Evolutionary conservation across 129 eudicot genomes (phyloP).

Genomic region (Rutidosis leptorrhynchoides): DNA sequence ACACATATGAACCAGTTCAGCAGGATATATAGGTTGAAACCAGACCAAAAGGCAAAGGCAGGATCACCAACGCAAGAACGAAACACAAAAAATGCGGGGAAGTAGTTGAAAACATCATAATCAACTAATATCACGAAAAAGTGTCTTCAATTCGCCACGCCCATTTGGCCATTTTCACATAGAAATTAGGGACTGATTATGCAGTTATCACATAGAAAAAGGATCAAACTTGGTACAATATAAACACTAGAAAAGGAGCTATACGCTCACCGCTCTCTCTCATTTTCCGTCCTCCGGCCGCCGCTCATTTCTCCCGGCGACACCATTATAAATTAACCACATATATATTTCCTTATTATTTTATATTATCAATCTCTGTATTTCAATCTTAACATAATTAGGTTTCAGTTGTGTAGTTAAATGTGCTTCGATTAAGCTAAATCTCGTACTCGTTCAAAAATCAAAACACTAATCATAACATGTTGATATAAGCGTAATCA

Average conservation of each 20-base stretch:
- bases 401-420: not conserved
- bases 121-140: too few relatives aligned
- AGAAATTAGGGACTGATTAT: not conserved
- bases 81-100: too few relatives aligned
- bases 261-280: not conserved
- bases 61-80: too few relatives aligned
- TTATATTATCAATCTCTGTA: not conserved
- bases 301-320: not conserved
- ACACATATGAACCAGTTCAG: too few relatives aligned
- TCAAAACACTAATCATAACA: too few relatives aligned
- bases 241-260: not conserved
- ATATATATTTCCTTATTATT: not conserved
- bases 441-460: too few relatives aligned
- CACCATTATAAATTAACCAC: not conserved
- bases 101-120: too few relatives aligned
- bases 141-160: not conserved
- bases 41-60: too few relatives aligned
- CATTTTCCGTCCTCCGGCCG: not conserved
- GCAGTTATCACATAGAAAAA: not conserved
- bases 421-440: not conserved
- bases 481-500: too few relatives aligned
- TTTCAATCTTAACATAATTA: not conserved
- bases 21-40: too few relatives aligned
- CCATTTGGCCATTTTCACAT: not conserved
- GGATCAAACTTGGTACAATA: slow-evolving; percentile 1